Percentiles rank a stretch among this genome's conserved stretches.
Conservation (phyloP, 352 stramenopile species). For the Phytophthora europaea region DNA sequence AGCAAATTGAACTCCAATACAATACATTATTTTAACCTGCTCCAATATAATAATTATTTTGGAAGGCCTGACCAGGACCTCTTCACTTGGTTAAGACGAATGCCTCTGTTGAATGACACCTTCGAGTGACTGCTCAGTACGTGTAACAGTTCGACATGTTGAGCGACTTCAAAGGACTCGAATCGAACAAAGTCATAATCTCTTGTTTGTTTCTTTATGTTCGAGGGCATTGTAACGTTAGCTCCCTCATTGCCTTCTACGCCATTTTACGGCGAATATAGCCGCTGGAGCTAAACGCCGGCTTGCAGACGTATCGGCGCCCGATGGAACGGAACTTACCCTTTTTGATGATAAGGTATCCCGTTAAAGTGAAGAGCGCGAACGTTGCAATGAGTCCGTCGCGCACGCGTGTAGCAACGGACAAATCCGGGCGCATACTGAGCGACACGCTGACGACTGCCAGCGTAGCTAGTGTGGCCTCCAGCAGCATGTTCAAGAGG, state of each 20-base stretch:
- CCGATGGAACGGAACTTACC: constrained; percentile 82
- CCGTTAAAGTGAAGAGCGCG: constrained; percentile 55
- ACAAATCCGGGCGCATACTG: constrained; percentile 65
- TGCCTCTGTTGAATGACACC: too few species aligned
- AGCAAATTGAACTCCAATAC: too few species aligned
- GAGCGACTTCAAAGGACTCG: too few species aligned
- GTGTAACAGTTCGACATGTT: too few species aligned
- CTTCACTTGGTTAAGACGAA: too few species aligned
- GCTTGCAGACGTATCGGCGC: constrained; percentile 87
- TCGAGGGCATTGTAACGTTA: neutral
- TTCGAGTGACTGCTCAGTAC: too few species aligned
- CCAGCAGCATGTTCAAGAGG: constrained; percentile 67
- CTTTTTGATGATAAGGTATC: constrained; percentile 87
- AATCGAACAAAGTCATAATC: too few species aligned
- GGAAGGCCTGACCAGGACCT: too few species aligned
- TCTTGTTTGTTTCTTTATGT: too few species aligned
- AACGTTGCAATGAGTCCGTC: constrained; percentile 69
- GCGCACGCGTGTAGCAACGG: constrained; percentile 67
- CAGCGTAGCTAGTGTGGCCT: constrained; percentile 56
- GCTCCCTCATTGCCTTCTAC: constrained; percentile 17
- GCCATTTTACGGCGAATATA: constrained; percentile 82
- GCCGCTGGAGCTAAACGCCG: constrained; percentile 85
- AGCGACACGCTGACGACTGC: constrained; percentile 74
- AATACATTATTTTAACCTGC: too few species aligned
- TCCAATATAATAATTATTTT: too few species aligned